Base-by-base conservation (phyloP, 257 asterid species). In the Salvia splendens region DNA sequence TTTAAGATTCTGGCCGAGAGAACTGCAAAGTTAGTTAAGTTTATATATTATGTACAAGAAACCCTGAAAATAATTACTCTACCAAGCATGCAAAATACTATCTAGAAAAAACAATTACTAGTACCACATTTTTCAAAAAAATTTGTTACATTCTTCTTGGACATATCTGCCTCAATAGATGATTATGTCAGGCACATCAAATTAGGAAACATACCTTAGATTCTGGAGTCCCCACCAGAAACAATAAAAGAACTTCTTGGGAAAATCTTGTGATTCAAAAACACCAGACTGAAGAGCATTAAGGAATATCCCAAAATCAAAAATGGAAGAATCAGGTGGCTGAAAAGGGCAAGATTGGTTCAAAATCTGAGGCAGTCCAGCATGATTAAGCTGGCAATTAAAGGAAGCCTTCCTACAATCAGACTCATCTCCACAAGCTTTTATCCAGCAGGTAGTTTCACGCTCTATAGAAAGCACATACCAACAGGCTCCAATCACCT, bases 211-310 rank as follows among this genome's bases (percentile, higher is more conserved):
- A 47, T 79, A 87, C 95, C 95, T 90, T 77, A 91, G 80, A 61
- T 87, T 90, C 75, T 90, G 97, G 76, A 90, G 78, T 56, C 97
- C 96, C 97, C 97, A 90, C 96, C 97, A 90, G 81, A 90, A 86
- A 83, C 97, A 90, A 48, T 87, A 90, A 61, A 90, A 87, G 80
- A 87, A 83, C 80, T 90, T 90, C 80, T 72, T 86, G 38, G 92
- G 94, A 75, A 90, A 90, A 79, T 90, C 87, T 49, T 70, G 80
- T 32, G 97, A 79, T 73, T 84, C 92, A 68, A 86, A 89, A 61
- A 90, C 84, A 78, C 89, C 90, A 60, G 90, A 86, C 67, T 84
- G 83, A 56, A 90, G 95, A 61, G 95, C 95, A 43, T 70, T 69
- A 28, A 80, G 85, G 70, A 90, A 90, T 72, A 90, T 90, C 69